These are phyloP conservation scores for Sporopachydermia cereana DNA, from an alignment of 1,139 yeast genomes.

Conservation along the genomic window DNA sequence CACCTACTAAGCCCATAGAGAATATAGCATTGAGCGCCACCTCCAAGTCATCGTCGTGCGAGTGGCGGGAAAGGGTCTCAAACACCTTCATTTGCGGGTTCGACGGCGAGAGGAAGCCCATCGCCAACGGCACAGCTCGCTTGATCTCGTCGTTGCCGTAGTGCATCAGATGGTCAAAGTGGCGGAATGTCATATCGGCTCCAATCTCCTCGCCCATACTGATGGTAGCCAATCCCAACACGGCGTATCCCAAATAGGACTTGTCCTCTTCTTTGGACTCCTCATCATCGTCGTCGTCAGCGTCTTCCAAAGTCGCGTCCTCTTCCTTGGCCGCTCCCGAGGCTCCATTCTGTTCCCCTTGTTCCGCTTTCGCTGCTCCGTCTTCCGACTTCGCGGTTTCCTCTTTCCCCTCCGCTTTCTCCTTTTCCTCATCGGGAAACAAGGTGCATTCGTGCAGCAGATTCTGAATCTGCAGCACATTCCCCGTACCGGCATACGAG, in stretches of 20 bases:
- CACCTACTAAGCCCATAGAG: constrained; percentile 96
- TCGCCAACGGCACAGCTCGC: constrained; percentile 93
- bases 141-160: constrained; percentile 89
- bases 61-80: constrained; percentile 89
- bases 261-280: constrained; percentile 22
- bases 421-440: constrained; percentile 31
- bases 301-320: constrained; percentile 14
- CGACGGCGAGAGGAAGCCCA: constrained; percentile 89
- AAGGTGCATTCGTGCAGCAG: constrained; percentile 78
- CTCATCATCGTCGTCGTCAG: constrained; percentile 20
- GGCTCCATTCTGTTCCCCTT: constrained; percentile 20
- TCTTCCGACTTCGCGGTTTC: constrained; percentile 24
- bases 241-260: constrained; percentile 69
- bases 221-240: constrained; percentile 84
- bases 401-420: constrained; percentile 35
- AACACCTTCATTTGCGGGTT: constrained; percentile 96
- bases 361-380: constrained; percentile 17
- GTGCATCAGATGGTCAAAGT: constrained; percentile 95
- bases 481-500: constrained; percentile 97
- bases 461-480: constrained; percentile 88
- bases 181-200: constrained; percentile 94
- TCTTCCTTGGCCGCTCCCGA: constrained; percentile 14
- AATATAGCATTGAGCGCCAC: constrained; percentile 93
- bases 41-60: constrained; percentile 90
- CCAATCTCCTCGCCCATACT: constrained; percentile 99